Conservation (phyloP, 2,329 filamentous ascomycete species). For the Cryphonectria carpinicola region DNA sequence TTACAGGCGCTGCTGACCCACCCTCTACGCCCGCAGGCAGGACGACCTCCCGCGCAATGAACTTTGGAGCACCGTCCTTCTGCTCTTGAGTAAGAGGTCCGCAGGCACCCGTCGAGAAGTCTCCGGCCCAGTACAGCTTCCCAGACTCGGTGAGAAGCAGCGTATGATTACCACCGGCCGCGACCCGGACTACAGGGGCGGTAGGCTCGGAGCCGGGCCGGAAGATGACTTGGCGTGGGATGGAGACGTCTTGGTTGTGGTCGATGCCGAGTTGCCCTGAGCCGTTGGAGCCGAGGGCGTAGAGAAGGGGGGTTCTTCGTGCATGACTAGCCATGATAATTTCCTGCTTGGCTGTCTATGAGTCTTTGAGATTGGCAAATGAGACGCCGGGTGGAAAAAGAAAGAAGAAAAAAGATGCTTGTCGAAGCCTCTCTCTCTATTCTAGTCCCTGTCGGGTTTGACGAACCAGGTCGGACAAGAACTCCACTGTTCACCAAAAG, state of each 20-base stretch:
- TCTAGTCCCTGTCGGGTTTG: background rate
- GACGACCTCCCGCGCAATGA: conserved; percentile 9
- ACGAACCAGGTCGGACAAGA: background rate
- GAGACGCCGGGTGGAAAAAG: background rate
- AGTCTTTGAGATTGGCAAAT: background rate
- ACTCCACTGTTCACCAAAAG: background rate
- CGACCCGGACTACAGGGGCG: conserved; percentile 44
- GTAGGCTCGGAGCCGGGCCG: conserved; percentile 42
- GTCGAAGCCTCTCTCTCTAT: background rate
- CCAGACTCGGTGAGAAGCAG: conserved; percentile 68
- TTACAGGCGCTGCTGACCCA: conserved; percentile 34
- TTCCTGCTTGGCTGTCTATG: background rate
- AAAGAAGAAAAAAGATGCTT: background rate
- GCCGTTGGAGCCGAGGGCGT: conserved; percentile 76
- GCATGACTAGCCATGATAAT: background rate
- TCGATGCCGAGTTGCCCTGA: conserved; percentile 75
- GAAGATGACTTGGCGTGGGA: conserved; percentile 67
- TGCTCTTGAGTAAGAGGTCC: conserved; percentile 43
- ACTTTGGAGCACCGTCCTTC: background rate
- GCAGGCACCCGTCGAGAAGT: conserved; percentile 58
- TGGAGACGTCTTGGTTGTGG: conserved; percentile 71
- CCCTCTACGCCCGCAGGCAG: background rate
- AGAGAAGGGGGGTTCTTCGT: conserved; percentile 56
- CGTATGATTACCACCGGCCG: conserved; percentile 85
- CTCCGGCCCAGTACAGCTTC: conserved; percentile 67